Evolutionary conservation across 768 basidiomycete species (phyloP).

Genomic region (Serendipita sp.): DNA sequence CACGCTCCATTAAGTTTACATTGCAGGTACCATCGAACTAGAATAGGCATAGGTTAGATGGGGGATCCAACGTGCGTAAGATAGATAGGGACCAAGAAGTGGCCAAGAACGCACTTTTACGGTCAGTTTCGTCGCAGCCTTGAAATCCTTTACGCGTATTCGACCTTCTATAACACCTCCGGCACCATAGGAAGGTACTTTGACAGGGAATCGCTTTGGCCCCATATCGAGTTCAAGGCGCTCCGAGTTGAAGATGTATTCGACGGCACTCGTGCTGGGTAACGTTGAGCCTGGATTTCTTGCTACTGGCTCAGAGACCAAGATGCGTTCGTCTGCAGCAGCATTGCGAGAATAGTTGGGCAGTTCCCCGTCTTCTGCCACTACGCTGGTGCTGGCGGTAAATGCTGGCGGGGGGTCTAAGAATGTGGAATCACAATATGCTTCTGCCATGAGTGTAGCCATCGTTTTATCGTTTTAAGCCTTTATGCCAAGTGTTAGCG

Average conservation of each 20-base stretch:
- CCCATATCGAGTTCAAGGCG: not conserved
- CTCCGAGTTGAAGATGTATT: not conserved
- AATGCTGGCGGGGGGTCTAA: not conserved
- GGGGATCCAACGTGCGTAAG: too few relatives aligned
- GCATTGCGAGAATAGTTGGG: slow-evolving; percentile 1
- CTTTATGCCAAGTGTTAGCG: too few relatives aligned
- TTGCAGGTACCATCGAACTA: not conserved
- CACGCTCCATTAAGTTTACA: not conserved
- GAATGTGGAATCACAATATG: not conserved
- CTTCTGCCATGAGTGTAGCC: not conserved
- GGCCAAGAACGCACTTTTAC: slow-evolving; percentile 21
- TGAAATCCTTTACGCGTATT: slow-evolving; percentile 22
- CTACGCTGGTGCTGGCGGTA: not conserved
- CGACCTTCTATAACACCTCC: slow-evolving; percentile 27
- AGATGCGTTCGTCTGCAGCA: not conserved
- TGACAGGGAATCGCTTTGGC: not conserved
- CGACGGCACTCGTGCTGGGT: too few relatives aligned
- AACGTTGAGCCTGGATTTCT: not conserved
- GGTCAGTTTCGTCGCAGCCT: slow-evolving; percentile 24
- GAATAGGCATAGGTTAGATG: not conserved
- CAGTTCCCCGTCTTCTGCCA: not conserved
- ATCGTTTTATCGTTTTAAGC: not conserved
- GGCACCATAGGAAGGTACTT: slow-evolving; percentile 27
- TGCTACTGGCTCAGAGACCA: not conserved
- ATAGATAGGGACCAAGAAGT: too few relatives aligned